These are phyloP conservation scores for Orbilia javanica DNA, from an alignment of 2,329 filamentous ascomycete genomes.

Conservation along the genomic window DNA sequence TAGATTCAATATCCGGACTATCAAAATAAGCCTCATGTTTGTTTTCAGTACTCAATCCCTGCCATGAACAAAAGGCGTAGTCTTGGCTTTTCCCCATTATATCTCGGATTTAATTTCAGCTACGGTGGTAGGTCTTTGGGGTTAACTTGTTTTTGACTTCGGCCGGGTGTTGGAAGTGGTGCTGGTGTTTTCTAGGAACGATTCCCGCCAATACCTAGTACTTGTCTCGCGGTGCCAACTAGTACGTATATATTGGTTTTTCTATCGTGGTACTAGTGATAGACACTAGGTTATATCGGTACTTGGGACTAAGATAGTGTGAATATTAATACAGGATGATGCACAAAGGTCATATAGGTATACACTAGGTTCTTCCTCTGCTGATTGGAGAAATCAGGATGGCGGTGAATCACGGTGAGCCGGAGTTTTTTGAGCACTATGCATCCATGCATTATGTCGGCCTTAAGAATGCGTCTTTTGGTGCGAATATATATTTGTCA, in stretches of 20 bases:
- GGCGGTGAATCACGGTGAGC: conserved; percentile 77
- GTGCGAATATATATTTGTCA: too few species aligned
- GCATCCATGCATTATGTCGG: too few species aligned
- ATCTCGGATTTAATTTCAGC: conserved; percentile 71
- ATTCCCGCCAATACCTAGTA: conserved; percentile 67
- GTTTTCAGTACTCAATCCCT: conserved; percentile 74
- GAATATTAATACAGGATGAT: conserved; percentile 75
- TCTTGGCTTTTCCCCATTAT: conserved; percentile 74
- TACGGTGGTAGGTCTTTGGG: conserved; percentile 68
- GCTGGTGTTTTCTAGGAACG: conserved; percentile 14
- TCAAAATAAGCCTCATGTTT: conserved; percentile 70
- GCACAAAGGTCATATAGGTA: conserved; percentile 75
- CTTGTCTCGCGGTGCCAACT: too few species aligned
- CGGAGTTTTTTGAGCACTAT: too few species aligned
- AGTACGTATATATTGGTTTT: too few species aligned
- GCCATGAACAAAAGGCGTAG: conserved; percentile 74
- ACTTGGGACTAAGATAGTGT: conserved; percentile 72
- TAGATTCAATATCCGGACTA: conserved; percentile 78
- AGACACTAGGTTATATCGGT: neutral
- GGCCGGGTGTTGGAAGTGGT: conserved; percentile 2
- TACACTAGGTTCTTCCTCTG: conserved; percentile 75
- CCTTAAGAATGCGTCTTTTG: too few species aligned
- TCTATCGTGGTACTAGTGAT: neutral
- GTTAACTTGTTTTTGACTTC: conserved; percentile 32
- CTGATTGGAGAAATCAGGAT: conserved; percentile 76